Evolutionary conservation across 169 alveolate species (phyloP), one percentile per base, ranked within the genome.

Genomic region (Babesia bigemina): DNA sequence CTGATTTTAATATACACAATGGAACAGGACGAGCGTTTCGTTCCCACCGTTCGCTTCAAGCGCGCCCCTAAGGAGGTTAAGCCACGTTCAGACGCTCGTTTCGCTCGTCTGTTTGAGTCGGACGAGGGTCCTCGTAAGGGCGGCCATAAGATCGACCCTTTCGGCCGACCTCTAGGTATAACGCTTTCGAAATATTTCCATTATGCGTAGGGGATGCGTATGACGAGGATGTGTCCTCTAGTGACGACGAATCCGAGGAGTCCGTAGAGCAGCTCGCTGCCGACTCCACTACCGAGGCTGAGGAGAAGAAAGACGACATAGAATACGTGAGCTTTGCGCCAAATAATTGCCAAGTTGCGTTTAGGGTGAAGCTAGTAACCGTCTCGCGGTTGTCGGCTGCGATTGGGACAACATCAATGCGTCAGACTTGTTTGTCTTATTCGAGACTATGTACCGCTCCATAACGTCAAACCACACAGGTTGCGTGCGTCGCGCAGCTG

Each of bases 361-460:
- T 75, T 33, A 81, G 88, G 95, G 95, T 56, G 86, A 95, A 52
- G 96, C 91, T 29, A 90, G 95, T 17, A 87, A 87, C 63, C 95
- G 99, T 77, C 63, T 97, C 22, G 98, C 99, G 19, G 93, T 97
- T n/a, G 89, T 95, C 65, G 98, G 98, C 70, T 91, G 96, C 53
- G 99, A 97, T 81, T 97, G 99, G 99, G 97, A 95, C 42, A 91
- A 95, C 81, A 92, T 96, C 24, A 92, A 87, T 47, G 97, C 99
- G 42, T 93, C 91, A 60, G 99, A 97, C 88, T 74, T 97, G 62
- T 94, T 95, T 60, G 94, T 95, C 26, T 79, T 97, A 49, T 96
- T 97, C 74, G 94, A 77, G 62, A 86, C 94, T n/a, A 73, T 86
- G 92, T 95, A 85, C 88, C 75, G 90, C 39, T 91, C 92, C 28